These are phyloP conservation scores for Agroathelia rolfsii DNA, from an alignment of 1,284 basidiomycete genomes.

Conservation along the genomic window DNA sequence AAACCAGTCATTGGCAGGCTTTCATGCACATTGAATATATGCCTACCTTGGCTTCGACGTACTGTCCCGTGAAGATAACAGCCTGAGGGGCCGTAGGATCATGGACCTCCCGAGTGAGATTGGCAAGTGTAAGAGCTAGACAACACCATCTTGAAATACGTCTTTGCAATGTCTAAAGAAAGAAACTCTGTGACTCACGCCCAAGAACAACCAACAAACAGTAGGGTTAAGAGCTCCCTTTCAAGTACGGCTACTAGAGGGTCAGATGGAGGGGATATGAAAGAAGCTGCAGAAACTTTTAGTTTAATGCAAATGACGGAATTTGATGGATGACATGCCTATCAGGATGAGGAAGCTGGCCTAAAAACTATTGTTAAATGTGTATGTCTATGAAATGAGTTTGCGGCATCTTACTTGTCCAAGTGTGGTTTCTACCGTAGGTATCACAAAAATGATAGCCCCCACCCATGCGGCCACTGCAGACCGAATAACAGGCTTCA, in stretches of 20 bases:
- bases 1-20: constrained; percentile 9
- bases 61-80: constrained; percentile 38
- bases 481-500: constrained; percentile 59
- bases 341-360: constrained; percentile 62
- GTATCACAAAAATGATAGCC: constrained; percentile 54
- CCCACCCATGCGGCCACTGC: constrained; percentile 57
- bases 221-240: constrained; percentile 52
- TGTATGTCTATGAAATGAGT: neutral
- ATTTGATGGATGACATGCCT: too few relatives aligned
- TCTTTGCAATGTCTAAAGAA: constrained; percentile 2
- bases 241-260: constrained; percentile 63
- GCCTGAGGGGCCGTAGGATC: constrained; percentile 28
- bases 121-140: constrained; percentile 56
- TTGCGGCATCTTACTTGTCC: constrained; percentile 46
- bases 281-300: constrained; percentile 35
- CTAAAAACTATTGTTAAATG: constrained; percentile 21
- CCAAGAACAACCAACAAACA: constrained; percentile 46
- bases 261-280: constrained; percentile 59
- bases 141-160: constrained; percentile 44
- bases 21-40: constrained; percentile 9
- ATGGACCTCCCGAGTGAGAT: constrained; percentile 42
- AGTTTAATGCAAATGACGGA: too few relatives aligned
- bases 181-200: constrained; percentile 35
- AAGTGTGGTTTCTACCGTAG: constrained; percentile 35
- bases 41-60: constrained; percentile 50